Conservation (phyloP, 2,329 filamentous ascomycete species). For the Aspergillus cejpii region DNA sequence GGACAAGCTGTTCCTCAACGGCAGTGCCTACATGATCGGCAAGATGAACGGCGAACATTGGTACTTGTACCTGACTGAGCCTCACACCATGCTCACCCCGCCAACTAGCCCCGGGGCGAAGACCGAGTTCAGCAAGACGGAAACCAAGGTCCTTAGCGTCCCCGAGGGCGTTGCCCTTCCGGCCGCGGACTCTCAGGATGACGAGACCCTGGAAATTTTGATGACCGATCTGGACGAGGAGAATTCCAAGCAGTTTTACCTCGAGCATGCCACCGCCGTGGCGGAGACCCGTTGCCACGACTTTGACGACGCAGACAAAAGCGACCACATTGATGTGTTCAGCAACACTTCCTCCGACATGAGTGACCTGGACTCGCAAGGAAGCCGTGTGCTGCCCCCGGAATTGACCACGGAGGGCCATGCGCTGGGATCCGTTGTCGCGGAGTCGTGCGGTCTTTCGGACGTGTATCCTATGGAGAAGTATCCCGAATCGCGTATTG, state of each 20-base stretch:
- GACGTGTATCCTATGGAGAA: conserved; percentile 78
- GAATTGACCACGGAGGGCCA: conserved; percentile 89
- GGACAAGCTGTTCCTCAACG: conserved; percentile 82
- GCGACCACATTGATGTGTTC: conserved; percentile 65
- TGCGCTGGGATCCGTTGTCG: conserved; percentile 84
- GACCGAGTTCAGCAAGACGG: conserved; percentile 46
- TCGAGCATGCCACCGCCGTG: conserved; percentile 80
- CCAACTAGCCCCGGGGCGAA: conserved; percentile 63
- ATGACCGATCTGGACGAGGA: conserved; percentile 63
- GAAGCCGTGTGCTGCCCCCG: conserved; percentile 51
- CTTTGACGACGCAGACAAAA: conserved; percentile 57
- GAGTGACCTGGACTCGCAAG: conserved; percentile 51
- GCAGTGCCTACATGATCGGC: conserved; percentile 98
- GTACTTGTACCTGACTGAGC: conserved; percentile 95
- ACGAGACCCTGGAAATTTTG: conserved; percentile 55
- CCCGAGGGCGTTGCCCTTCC: conserved; percentile 33
- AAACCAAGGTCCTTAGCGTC: conserved; percentile 54
- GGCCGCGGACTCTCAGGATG: conserved; percentile 38
- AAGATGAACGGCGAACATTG: conserved; percentile 99
- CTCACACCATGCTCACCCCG: conserved; percentile 70
- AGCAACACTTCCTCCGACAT: conserved; percentile 63
- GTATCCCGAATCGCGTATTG: conserved; percentile 88
- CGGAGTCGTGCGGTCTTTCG: conserved; percentile 79
- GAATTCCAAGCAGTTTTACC: conserved; percentile 62
- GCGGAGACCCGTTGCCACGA: conserved; percentile 74